Evolutionary conservation across 768 basidiomycete genomes (phyloP), one percentile per base, ranked within the genome.

Genomic region (Phylloporus sp.): DNA sequence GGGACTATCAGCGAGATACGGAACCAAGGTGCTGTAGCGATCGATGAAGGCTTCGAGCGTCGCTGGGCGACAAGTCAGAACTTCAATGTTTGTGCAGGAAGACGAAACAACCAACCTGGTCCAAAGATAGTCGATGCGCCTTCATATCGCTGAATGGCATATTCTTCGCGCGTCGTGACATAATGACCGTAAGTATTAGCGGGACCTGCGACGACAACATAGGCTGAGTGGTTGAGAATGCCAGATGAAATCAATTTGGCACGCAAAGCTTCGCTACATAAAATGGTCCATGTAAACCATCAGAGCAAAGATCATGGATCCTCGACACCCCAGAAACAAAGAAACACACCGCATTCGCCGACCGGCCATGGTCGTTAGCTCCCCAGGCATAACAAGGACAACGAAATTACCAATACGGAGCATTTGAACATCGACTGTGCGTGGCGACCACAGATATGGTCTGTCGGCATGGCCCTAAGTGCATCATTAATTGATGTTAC

Each of bases 351-450:
- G 78, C 50, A 91, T 74, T 35, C 89, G 78, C 53, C 89, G 72
- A 13, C 88, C 88, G 34, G 86, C 76, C 89, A 91, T 91, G 3
- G 89, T 91, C 6, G 88, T 91, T 51, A 88, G 67, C 66, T 91
- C 89, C 27, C 86, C 86, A 16, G 88, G 86, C 60, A 89, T 79
- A 57, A 88, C 76, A 52, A 88, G 73, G 66, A 89, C 82, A 48
- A 89, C 84, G 54, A 89, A 76, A 52, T 87, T 84, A 35, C 89
- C 89, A 29, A 85, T 76, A 34, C 87, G 86, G 49, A 89, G 71
- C 74, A 89, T 84, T 70, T 90, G 89, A 42, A 89, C 73, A 60
- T 88, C 81, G 41, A 90, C 87, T 1, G 80, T 85, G 61, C 75
- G 77, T 2, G 86, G 83, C 10, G 84, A 76, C 90, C 89, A 91